Evolutionary conservation across 2,329 filamentous ascomycete species (phyloP).

Genomic region (Aspergillus nomiae): DNA sequence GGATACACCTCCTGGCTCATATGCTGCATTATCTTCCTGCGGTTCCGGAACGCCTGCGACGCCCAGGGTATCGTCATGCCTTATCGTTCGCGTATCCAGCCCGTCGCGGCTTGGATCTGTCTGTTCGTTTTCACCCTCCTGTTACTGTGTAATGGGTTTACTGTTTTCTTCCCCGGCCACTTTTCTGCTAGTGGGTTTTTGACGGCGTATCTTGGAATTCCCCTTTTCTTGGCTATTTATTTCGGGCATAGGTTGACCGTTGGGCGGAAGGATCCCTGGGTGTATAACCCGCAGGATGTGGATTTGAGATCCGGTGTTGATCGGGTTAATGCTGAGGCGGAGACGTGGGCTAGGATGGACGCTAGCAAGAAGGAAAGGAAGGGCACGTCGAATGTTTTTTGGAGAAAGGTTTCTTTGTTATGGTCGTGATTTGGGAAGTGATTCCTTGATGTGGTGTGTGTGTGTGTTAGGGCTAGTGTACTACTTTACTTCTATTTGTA

Average conservation of each 20-base stretch:
- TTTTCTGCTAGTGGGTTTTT: constrained; percentile 61
- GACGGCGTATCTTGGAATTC: constrained; percentile 61
- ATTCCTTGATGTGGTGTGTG: background rate
- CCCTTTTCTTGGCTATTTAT: constrained; percentile 57
- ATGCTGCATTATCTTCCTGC: background rate
- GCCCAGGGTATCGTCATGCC: constrained; percentile 59
- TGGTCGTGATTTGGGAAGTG: background rate
- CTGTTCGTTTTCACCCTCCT: constrained; percentile 61
- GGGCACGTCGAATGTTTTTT: background rate
- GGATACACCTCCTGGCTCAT: background rate
- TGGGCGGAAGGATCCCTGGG: background rate
- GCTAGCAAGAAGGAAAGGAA: background rate
- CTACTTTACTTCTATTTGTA: background rate
- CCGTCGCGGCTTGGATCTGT: constrained; percentile 62
- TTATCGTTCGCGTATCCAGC: constrained; percentile 58
- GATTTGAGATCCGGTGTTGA: background rate
- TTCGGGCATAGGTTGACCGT: constrained; percentile 35
- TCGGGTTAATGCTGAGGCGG: background rate
- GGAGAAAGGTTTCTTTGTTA: background rate
- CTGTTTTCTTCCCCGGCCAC: constrained; percentile 33
- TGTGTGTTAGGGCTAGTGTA: background rate
- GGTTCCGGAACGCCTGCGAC: constrained; percentile 7
- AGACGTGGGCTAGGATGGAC: background rate
- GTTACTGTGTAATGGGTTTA: constrained; percentile 69
- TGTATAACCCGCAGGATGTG: background rate